Base-by-base conservation (phyloP, 2,329 filamentous ascomycete genomes). In the Delphinella strobiligena region DNA sequence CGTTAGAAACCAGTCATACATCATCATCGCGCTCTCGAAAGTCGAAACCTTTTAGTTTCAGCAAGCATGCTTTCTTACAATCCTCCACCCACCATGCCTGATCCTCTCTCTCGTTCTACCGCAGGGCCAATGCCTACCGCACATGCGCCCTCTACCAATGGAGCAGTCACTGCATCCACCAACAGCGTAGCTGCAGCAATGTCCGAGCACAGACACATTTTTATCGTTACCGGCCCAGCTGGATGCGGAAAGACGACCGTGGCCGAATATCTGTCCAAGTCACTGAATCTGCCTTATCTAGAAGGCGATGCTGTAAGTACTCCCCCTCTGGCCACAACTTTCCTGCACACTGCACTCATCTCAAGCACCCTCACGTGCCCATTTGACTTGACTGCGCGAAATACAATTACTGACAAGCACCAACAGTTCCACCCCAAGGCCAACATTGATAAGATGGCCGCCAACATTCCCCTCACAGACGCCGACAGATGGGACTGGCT, bases 401-500 rank as follows among this genome's bases (percentile, higher is more conserved):
- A 34, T n/a, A 19, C 18, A 14, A 7, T 34, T n/a, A 19, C 43
- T 45, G 5, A 45, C 34, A 17, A 24, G 11, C 22, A 31, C 7
- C 24, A 1, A n/a, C 32, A 70, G 67, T 69, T 61, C 49, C 69
- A 73, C 51, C 67, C 68, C 2, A 58, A 61, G 27, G 54, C 59
- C 9, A 69, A 71, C 43, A 64, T 71, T 24, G 80, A 88, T 40
- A 98, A 96, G 64, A 98, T 98, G 91, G 71, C 74, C 54, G 72
- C 71, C 50, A 85, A 85, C 49, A 79, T 78, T 41, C 87, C 91
- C 2, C 71, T 98, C 27, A 93, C 83, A 41, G 91, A 98, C 56
- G 80, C 79, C 44, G 91, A 98, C 63, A 82, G 91, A 47, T 96
- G 91, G 91, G 89, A 95, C 66, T 98, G 91, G 91, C 78, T 98